phyloP scores from a whole-genome alignment of 2,329 filamentous ascomycete species.

The Cercospora brassicicola region DNA sequence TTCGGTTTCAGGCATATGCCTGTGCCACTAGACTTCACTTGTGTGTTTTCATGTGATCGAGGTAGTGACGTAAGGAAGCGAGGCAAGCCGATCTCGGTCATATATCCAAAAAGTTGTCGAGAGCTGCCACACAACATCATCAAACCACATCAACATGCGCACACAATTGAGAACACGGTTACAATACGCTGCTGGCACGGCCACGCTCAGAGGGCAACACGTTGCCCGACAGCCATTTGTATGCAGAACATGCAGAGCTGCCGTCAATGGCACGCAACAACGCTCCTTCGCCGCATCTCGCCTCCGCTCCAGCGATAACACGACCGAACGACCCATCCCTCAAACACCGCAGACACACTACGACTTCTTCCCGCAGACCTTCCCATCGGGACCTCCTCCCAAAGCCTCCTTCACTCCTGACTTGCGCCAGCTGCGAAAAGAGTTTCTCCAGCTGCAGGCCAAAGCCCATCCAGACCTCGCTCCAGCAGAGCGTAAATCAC shows the following conservation, averaged over 20 bases:
- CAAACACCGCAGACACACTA: constrained; percentile 64
- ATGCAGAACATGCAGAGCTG: constrained; percentile 23
- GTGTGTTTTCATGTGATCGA: constrained; percentile 1
- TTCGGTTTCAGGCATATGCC: neutral
- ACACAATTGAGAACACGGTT: neutral
- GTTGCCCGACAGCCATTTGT: constrained; percentile 20
- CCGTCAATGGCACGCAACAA: constrained; percentile 6
- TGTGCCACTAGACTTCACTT: neutral
- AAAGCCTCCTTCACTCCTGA: constrained; percentile 73
- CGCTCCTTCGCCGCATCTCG: neutral
- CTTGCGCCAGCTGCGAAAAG: constrained; percentile 67
- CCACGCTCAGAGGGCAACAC: neutral
- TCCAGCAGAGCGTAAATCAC: constrained; percentile 51
- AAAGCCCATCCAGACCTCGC: constrained; percentile 71
- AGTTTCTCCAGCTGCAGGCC: constrained; percentile 83
- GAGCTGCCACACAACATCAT: neutral
- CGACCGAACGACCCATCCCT: constrained; percentile 7
- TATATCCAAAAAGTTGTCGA: neutral
- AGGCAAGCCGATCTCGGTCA: neutral
- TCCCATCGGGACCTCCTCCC: constrained; percentile 77
- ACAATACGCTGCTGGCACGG: neutral
- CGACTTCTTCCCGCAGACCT: constrained; percentile 79
- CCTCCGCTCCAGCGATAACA: constrained; percentile 1
- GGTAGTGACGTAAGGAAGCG: neutral
- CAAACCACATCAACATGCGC: neutral